Conservation (phyloP, 2,329 filamentous ascomycete species). For the Fusarium sp. region DNA sequence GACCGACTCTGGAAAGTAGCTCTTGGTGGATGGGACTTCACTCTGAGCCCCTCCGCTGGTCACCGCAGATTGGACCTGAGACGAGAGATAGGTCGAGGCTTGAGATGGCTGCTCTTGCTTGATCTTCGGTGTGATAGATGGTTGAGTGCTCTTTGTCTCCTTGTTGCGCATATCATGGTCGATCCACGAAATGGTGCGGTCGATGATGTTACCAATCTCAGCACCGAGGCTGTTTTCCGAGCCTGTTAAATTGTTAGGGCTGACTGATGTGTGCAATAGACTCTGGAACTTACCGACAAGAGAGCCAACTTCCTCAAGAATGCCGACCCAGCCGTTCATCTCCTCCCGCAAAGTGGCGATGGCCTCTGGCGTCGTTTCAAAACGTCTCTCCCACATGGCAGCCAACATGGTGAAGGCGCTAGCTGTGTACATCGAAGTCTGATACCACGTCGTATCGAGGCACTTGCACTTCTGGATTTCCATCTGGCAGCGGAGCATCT, state of each 20-base stretch:
- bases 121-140: conserved; percentile 42
- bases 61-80: conserved; percentile 21
- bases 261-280: background rate
- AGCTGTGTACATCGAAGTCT: conserved; percentile 76
- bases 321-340: conserved; percentile 75
- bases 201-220: conserved; percentile 60
- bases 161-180: conserved; percentile 60
- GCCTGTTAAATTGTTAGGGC: conserved; percentile 49
- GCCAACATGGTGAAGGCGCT: conserved; percentile 80
- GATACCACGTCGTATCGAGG: conserved; percentile 83
- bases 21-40: conserved; percentile 42
- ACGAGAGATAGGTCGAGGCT: conserved; percentile 39
- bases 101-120: conserved; percentile 51
- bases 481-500: conserved; percentile 70
- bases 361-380: conserved; percentile 67
- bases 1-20: conserved; percentile 45
- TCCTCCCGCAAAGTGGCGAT: conserved; percentile 71
- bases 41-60: conserved; percentile 23
- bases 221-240: conserved; percentile 57
- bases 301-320: conserved; percentile 73
- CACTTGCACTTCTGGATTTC: conserved; percentile 72
- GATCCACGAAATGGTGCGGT: conserved; percentile 64
- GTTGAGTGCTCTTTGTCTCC: conserved; percentile 31
- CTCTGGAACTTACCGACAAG: conserved; percentile 68
- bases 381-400: conserved; percentile 73